Percentiles rank a stretch among this genome's conserved stretches.
Conservation (phyloP, 192 early-diverging fungal genomes). For the Coemansia sp. region DNA sequence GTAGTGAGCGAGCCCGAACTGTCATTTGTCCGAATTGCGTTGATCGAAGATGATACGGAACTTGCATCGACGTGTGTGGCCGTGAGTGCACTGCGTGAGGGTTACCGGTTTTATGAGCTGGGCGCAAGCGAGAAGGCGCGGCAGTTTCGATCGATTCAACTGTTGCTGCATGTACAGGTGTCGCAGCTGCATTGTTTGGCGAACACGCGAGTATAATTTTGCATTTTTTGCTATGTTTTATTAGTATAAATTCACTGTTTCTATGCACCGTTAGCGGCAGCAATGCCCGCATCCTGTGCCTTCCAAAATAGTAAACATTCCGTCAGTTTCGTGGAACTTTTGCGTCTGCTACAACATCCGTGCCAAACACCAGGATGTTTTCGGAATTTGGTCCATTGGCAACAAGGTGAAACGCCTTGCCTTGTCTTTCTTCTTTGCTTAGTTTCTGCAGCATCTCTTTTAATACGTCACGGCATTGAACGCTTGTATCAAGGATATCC, state of each 20-base stretch:
- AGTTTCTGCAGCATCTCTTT: not conserved
- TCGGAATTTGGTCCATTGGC: too few species aligned
- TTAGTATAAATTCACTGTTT: not conserved
- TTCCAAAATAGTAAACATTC: not conserved
- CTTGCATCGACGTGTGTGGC: slow-evolving; percentile 38
- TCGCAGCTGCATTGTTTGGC: slow-evolving; percentile 49
- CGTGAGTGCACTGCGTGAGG: slow-evolving; percentile 38
- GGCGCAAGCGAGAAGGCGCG: slow-evolving; percentile 33
- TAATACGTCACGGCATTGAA: not conserved
- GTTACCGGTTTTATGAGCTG: slow-evolving; percentile 48
- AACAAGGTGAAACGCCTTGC: too few species aligned
- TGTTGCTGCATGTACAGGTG: slow-evolving; percentile 42
- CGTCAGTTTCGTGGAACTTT: too few species aligned
- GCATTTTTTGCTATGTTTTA: not conserved
- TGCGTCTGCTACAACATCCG: too few species aligned
- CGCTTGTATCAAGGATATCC: not conserved
- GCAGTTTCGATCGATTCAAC: slow-evolving; percentile 17
- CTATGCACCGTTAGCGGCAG: too few species aligned
- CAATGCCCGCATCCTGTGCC: not conserved
- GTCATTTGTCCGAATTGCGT: slow-evolving; percentile 41
- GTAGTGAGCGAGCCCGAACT: slow-evolving; percentile 41
- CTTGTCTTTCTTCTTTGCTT: too few species aligned
- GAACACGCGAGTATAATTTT: not conserved
- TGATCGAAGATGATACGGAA: slow-evolving; percentile 44
- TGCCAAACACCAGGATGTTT: too few species aligned